These are phyloP conservation scores for Sonneratia alba DNA, from an alignment of 345 rosid species.

Conservation along the genomic window DNA sequence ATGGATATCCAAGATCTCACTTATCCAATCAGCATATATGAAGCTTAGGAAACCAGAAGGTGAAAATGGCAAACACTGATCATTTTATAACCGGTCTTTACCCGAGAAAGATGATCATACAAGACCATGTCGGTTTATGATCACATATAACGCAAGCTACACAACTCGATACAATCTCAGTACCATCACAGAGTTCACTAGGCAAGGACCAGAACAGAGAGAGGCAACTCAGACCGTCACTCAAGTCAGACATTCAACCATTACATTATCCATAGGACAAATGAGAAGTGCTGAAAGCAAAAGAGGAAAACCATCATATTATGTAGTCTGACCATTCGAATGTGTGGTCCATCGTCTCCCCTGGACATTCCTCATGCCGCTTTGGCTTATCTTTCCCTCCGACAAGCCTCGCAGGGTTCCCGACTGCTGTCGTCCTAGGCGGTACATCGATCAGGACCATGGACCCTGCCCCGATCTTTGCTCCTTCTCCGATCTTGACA, in stretches of 20 bases:
- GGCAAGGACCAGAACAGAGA: not conserved
- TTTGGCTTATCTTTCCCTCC: constrained; percentile 77
- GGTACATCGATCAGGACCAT: constrained; percentile 81
- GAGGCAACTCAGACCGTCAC: not conserved
- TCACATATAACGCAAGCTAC: not conserved
- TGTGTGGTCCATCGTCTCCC: constrained; percentile 97
- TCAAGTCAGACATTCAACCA: not conserved
- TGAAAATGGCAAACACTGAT: not conserved
- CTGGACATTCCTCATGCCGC: constrained; percentile 62
- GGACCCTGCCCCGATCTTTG: constrained; percentile 91
- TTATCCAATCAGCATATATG: not conserved
- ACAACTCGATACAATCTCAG: not conserved
- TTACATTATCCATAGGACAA: not conserved
- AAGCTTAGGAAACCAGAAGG: not conserved
- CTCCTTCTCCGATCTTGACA: constrained; percentile 73
- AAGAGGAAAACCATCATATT: constrained; percentile 19
- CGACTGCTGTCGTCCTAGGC: constrained; percentile 68
- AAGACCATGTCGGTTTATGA: not conserved
- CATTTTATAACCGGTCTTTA: not conserved
- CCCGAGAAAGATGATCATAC: not conserved
- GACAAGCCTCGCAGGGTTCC: constrained; percentile 89
- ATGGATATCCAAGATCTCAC: not conserved
- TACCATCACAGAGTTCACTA: not conserved
- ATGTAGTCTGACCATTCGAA: constrained; percentile 93
- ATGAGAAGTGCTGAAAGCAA: not conserved